Conservation (phyloP, 257 asterid species). For the Fraxinus cuspidata region DNA sequence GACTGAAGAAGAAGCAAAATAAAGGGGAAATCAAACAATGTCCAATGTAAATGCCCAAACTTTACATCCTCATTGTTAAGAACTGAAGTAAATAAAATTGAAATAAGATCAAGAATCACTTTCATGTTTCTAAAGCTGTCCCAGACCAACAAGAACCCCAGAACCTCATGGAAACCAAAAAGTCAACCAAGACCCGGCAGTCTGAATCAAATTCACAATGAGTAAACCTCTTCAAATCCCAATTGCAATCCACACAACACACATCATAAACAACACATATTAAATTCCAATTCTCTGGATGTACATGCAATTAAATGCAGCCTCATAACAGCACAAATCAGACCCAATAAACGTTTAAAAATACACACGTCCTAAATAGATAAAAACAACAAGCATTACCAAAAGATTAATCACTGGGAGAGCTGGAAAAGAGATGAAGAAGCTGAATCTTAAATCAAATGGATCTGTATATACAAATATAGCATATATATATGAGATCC, state of each 20-base stretch:
- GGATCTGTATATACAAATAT: conserved; percentile 32
- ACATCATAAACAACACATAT: conserved; percentile 1
- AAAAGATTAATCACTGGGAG: conserved; percentile 24
- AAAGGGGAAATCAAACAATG: conserved; percentile 11
- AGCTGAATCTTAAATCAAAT: conserved; percentile 29
- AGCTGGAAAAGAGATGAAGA: conserved; percentile 34
- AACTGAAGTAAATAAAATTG: neutral
- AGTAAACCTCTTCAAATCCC: conserved; percentile 6
- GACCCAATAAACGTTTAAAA: neutral
- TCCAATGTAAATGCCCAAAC: neutral
- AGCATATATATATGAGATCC: conserved; percentile 41
- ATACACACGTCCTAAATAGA: too few relatives aligned
- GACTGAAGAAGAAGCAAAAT: neutral
- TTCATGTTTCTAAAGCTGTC: conserved; percentile 13
- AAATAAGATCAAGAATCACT: conserved; percentile 12
- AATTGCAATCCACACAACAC: conserved; percentile 2
- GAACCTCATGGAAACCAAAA: conserved; percentile 8
- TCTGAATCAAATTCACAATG: conserved; percentile 24
- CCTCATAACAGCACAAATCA: conserved; percentile 6
- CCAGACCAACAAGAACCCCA: neutral
- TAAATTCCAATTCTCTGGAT: neutral
- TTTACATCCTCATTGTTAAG: conserved; percentile 15
- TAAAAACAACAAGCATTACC: conserved; percentile 28
- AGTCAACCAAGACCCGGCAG: conserved; percentile 22
- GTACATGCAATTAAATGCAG: conserved; percentile 2